Conservation (phyloP, 306 rosid species). For the Astragalus glycyphyllos region DNA sequence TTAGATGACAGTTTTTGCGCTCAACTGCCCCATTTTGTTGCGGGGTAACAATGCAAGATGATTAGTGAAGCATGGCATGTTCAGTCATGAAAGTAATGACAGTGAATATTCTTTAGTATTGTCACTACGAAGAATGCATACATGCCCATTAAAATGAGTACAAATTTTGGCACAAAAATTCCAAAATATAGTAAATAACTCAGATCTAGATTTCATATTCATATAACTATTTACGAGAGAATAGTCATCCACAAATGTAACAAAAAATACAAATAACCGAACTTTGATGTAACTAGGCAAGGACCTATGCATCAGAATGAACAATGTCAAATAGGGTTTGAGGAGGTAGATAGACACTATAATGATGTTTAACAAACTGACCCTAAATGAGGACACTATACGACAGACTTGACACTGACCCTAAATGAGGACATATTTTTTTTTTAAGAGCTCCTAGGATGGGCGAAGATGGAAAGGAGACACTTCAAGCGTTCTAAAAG, state of each 20-base stretch:
- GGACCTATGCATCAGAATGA: not conserved
- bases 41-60: too few species aligned
- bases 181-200: not conserved
- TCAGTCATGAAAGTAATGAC: too few species aligned
- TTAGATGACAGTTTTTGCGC: too few species aligned
- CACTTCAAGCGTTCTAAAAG: too few species aligned
- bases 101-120: too few species aligned
- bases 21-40: too few species aligned
- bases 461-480: too few species aligned
- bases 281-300: not conserved
- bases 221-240: not conserved
- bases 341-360: not conserved
- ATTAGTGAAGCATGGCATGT: too few species aligned
- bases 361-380: not conserved
- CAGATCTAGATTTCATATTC: not conserved
- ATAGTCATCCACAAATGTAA: too few species aligned
- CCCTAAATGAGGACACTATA: too few species aligned
- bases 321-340: not conserved
- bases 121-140: too few species aligned
- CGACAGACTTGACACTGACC: not conserved
- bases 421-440: not conserved
- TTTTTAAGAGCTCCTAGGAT: not conserved
- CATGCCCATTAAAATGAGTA: not conserved
- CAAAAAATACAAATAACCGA: too few species aligned
- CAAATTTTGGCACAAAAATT: not conserved